These are phyloP conservation scores for Cyclotella sp. DNA, from an alignment of 108 stramenopile genomes.

Conservation along the genomic window DNA sequence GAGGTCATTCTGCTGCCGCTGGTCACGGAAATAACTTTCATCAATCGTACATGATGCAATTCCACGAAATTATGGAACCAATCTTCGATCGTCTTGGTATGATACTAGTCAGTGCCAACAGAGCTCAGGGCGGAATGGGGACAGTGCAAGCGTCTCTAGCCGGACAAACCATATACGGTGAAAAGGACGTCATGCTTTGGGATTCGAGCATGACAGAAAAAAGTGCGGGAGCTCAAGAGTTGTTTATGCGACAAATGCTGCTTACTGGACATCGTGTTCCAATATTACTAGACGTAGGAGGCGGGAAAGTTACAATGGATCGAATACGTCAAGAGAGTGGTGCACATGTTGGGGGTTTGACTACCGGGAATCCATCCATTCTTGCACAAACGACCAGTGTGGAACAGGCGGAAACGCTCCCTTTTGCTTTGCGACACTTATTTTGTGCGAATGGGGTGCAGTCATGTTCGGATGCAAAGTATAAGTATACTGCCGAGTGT, in stretches of 20 bases:
- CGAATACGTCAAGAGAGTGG: conserved; percentile 29
- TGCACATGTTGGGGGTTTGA: conserved; percentile 48
- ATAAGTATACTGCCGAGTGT: conserved; percentile 53
- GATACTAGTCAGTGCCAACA: conserved; percentile 54
- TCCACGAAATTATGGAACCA: conserved; percentile 66
- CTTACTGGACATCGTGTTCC: conserved; percentile 40
- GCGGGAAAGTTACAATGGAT: conserved; percentile 38
- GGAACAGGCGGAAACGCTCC: conserved; percentile 22
- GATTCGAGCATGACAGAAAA: conserved; percentile 60
- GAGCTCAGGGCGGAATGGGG: conserved; percentile 59
- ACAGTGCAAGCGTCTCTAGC: conserved; percentile 47
- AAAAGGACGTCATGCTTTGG: conserved; percentile 53
- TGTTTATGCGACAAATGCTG: conserved; percentile 35
- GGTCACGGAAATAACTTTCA: conserved; percentile 49
- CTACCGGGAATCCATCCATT: conserved; percentile 8
- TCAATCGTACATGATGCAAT: conserved; percentile 61
- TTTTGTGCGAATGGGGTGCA: conserved; percentile 26
- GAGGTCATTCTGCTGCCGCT: conserved; percentile 43
- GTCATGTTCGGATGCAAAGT: conserved; percentile 21
- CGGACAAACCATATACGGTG: conserved; percentile 43
- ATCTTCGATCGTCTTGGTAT: conserved; percentile 60
- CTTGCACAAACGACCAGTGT: conserved; percentile 18
- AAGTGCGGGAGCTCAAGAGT: conserved; percentile 27
- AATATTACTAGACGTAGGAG: conserved; percentile 46
- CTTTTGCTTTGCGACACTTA: conserved; percentile 31